Evolutionary conservation across 2,329 filamentous ascomycete genomes (phyloP).

Genomic region (Cucurbitaria berberidis): DNA sequence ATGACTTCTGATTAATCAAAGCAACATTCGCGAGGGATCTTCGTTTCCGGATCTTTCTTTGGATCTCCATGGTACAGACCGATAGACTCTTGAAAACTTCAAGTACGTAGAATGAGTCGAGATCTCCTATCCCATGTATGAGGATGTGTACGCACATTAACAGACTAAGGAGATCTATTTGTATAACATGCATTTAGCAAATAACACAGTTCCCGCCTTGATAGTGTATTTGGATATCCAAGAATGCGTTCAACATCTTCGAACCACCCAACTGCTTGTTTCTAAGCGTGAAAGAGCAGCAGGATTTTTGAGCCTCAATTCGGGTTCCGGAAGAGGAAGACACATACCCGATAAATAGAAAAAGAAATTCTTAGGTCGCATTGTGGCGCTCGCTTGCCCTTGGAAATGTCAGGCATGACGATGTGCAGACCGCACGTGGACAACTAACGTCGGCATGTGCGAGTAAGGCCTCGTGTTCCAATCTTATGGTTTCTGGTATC

Average conservation of each 20-base stretch:
- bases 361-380: not conserved
- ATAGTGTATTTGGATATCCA: not conserved
- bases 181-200: not conserved
- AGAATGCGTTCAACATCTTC: not conserved
- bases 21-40: too few species aligned
- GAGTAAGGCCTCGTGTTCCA: not conserved
- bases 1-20: too few species aligned
- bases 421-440: slow-evolving; percentile 2
- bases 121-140: not conserved
- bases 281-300: not conserved
- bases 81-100: not conserved
- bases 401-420: slow-evolving; percentile 1
- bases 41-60: too few species aligned
- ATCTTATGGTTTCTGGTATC: too few species aligned
- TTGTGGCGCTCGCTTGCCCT: slow-evolving; percentile 1
- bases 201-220: not conserved
- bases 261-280: not conserved
- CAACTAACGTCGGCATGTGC: slow-evolving; percentile 6
- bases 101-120: not conserved
- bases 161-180: not conserved
- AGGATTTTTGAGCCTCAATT: not conserved
- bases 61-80: not conserved
- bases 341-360: not conserved
- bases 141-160: not conserved
- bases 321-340: not conserved